Evolutionary conservation across 495 filamentous ascomycete genomes (phyloP), one percentile per base, ranked within the genome.

Genomic region (Choiromyces venosus): DNA sequence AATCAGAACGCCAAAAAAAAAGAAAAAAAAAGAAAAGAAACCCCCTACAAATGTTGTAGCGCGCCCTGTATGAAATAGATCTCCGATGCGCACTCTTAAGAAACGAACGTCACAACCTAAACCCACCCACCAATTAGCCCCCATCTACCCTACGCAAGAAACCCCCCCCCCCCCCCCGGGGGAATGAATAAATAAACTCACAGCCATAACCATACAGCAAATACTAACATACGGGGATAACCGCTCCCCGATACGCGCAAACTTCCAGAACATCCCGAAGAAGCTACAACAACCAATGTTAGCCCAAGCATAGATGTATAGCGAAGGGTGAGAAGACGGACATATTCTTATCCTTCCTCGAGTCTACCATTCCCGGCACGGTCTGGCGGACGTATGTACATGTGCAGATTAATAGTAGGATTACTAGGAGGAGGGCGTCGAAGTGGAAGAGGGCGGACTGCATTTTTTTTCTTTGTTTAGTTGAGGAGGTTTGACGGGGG

Each of bases 401-500:
- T 40, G 95, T 97, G 85, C 95, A 99, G 81, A 99, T 95, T 74
- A 94, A 88, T 78, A 99, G 91, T 65, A 98, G 89, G 79, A 99
- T 90, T 79, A 97, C 93, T 77, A 97, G 88, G 61, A 99, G 87
- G 71, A 97, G 89, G 69, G 92, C 93, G 81, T 96, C 92, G 86
- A 99, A 97, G 84, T 98, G 97, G 89, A 99, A 98, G 75, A 99
- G 89, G 38, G 96, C 95, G 74, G 94, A 90, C 95, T 97, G 72
- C 76, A 39, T 72, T 18, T 37, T 71, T 52, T 14, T 56, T 36
- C 6, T 29, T 40, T 33, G 35, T 37, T 16, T 9, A 37, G 36
- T 19, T 19, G 14, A 21, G 44, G 33, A 37, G 37, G n/a, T 10
- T 70, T 35, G 66, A 8, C 37, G 19, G 19, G 9, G 37, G 29